Evolutionary conservation across 768 basidiomycete genomes (phyloP).

Genomic region (Mycena alexandri): DNA sequence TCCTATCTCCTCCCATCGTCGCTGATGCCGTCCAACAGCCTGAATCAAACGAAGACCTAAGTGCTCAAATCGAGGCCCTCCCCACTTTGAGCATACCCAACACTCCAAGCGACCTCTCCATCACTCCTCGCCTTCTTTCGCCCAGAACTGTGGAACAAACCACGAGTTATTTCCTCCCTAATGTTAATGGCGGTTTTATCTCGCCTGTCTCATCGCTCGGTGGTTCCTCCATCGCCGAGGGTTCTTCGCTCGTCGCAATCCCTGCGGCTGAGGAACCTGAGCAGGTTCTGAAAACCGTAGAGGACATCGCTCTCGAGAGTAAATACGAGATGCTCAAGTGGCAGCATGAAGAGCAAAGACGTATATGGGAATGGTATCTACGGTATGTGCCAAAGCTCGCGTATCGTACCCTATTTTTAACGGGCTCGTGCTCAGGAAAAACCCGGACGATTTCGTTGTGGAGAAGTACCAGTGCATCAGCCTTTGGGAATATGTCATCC

Average conservation of each 20-base stretch:
- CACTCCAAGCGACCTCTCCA: slow-evolving; percentile 25
- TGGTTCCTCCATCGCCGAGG: slow-evolving; percentile 35
- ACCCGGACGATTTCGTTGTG: slow-evolving; percentile 87
- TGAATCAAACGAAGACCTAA: slow-evolving; percentile 63
- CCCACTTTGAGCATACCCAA: slow-evolving; percentile 53
- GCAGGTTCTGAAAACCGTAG: slow-evolving; percentile 67
- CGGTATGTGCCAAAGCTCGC: slow-evolving; percentile 46
- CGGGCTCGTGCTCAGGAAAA: slow-evolving; percentile 56
- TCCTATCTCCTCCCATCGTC: slow-evolving; percentile 14
- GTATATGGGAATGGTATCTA: slow-evolving; percentile 96
- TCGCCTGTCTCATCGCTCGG: slow-evolving; percentile 44
- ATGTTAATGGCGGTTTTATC: slow-evolving; percentile 45
- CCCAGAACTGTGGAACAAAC: slow-evolving; percentile 47
- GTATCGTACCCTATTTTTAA: not conserved
- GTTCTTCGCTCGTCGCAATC: slow-evolving; percentile 36
- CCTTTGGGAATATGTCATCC: slow-evolving; percentile 85
- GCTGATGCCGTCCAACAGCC: slow-evolving; percentile 19
- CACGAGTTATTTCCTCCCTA: slow-evolving; percentile 57
- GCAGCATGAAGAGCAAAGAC: slow-evolving; percentile 88
- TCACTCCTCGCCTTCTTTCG: slow-evolving; percentile 38
- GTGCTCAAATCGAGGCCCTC: slow-evolving; percentile 69
- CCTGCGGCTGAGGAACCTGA: slow-evolving; percentile 51
- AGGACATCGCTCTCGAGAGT: slow-evolving; percentile 84
- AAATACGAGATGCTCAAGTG: slow-evolving; percentile 76
- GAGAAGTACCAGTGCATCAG: slow-evolving; percentile 94